These are phyloP conservation scores for Dalechampia spathulata DNA, from an alignment of 441 rosid genomes.

Conservation along the genomic window DNA sequence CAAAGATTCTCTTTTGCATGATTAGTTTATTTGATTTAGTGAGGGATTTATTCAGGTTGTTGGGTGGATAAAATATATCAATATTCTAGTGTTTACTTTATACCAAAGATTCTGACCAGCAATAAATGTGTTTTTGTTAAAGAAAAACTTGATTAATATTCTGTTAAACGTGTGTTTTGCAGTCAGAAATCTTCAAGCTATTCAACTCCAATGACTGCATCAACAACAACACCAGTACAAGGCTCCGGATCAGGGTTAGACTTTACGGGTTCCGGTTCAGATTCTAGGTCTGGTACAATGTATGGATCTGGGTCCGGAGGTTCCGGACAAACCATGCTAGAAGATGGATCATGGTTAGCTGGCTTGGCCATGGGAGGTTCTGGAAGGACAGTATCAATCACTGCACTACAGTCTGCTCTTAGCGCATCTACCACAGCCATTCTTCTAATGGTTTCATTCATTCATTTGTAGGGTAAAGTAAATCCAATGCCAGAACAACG, in stretches of 20 bases:
- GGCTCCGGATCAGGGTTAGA: conserved; percentile 24
- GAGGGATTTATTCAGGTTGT: conserved; percentile 1
- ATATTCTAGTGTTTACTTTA: background rate
- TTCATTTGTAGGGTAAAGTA: conserved; percentile 44
- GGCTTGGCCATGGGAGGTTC: conserved; percentile 91
- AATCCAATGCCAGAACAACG: too few species aligned
- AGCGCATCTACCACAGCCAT: conserved; percentile 21
- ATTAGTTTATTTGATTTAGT: background rate
- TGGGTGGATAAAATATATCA: conserved; percentile 5
- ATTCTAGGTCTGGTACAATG: conserved; percentile 12
- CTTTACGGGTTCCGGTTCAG: conserved; percentile 22
- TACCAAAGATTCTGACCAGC: conserved; percentile 7
- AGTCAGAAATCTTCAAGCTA: conserved; percentile 80
- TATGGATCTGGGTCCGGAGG: conserved; percentile 18
- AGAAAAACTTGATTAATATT: background rate
- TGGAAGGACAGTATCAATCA: conserved; percentile 23
- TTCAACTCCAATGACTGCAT: conserved; percentile 40
- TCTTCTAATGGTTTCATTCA: conserved; percentile 17
- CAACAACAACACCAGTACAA: conserved; percentile 18
- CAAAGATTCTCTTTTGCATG: conserved; percentile 13
- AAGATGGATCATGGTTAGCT: conserved; percentile 85
- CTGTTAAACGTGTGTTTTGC: conserved; percentile 22
- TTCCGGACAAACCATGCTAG: conserved; percentile 39
- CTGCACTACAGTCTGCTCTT: conserved; percentile 12
- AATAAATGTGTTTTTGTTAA: background rate